A percentile compares a stretch with the other conserved stretches of the same genome.
These are phyloP conservation scores for Adansonia grandidieri DNA, from an alignment of 441 rosid genomes.

Conservation along the genomic window DNA sequence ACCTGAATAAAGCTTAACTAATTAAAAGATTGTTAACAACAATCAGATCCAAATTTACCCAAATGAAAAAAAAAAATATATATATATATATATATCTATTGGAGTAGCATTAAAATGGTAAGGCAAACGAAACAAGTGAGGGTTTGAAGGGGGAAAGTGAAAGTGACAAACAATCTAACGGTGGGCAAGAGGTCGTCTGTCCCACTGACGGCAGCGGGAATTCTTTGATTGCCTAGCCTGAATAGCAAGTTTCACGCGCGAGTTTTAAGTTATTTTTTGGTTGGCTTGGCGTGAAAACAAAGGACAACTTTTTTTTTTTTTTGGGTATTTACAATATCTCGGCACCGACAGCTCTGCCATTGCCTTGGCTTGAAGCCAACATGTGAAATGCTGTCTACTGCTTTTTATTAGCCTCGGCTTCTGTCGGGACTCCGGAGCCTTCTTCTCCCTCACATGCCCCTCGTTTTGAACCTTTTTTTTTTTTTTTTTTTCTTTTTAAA, in stretches of 20 bases:
- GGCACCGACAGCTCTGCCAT: conserved; percentile 48
- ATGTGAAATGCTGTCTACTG: conserved; percentile 32
- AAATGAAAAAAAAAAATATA: background rate
- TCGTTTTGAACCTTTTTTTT: too few species aligned
- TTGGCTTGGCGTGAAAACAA: conserved; percentile 46
- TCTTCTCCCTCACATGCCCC: too few species aligned
- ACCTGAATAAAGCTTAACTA: background rate
- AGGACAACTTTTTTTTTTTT: background rate
- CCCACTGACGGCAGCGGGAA: background rate
- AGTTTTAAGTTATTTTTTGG: background rate
- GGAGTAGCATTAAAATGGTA: background rate
- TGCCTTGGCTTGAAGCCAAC: conserved; percentile 20
- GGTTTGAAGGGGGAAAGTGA: background rate
- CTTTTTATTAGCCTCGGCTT: conserved; percentile 26
- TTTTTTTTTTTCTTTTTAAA: too few species aligned
- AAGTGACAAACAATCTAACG: conserved; percentile 52
- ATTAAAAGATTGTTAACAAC: too few species aligned
- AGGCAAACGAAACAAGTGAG: background rate
- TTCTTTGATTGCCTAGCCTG: background rate
- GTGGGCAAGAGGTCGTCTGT: conserved; percentile 47
- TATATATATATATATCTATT: background rate
- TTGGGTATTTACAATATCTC: background rate
- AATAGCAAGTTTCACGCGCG: conserved; percentile 23
- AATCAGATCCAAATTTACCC: too few species aligned
- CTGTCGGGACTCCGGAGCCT: background rate